Base-by-base conservation (phyloP, 176 grass and related monocot species). In the Panicum miliaceum region DNA sequence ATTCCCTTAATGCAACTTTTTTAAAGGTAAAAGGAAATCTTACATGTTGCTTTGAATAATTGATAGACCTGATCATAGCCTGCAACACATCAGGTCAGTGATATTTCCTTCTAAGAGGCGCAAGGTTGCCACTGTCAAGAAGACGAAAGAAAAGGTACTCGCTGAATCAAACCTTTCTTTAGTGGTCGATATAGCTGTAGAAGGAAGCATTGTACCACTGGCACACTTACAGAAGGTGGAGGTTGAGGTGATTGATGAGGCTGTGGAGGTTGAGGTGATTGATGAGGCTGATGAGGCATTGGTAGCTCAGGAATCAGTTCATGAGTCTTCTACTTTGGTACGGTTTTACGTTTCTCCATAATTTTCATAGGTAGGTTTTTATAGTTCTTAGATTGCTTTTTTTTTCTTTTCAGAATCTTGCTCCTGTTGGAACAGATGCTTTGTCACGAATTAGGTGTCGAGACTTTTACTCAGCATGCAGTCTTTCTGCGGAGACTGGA, bases 11-110 rank as follows among this genome's bases (percentile, higher is more conserved):
- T 37, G 19, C 23, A 46, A 22, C 8, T 50, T 34, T 62, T 50
- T 51, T 32, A n/a, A n/a, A n/a, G 1, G 19, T 50, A 73, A 73
- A 73, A 50, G 41, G 19, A 12, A 47, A 27, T 6, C 40, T 84
- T 48, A 84, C 20, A 25, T 52, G 32, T 63, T 84, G 64, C 58
- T 51, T 50, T 57, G 14, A 73, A 83, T 61, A 70, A 36, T 73
- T 45, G 8, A 47, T 42, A 61, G 68, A 36, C 18, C 40, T 46
- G 81, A 84, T 67, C 71, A 53, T 75, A 75, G 9, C 59, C 59
- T 76, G 36, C 59, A 66, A 73, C 35, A 25, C 2, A 25, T 76
- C 50, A 66, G 60, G n/a, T 37, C 22, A 42, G 2, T 29, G 22
- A 5, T 84, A n/a, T 76, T 62, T 48, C 68, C 68, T 15, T 0